Base-by-base conservation (phyloP, 371 early-diverging fungal species). In the Coemansia sp. region DNA sequence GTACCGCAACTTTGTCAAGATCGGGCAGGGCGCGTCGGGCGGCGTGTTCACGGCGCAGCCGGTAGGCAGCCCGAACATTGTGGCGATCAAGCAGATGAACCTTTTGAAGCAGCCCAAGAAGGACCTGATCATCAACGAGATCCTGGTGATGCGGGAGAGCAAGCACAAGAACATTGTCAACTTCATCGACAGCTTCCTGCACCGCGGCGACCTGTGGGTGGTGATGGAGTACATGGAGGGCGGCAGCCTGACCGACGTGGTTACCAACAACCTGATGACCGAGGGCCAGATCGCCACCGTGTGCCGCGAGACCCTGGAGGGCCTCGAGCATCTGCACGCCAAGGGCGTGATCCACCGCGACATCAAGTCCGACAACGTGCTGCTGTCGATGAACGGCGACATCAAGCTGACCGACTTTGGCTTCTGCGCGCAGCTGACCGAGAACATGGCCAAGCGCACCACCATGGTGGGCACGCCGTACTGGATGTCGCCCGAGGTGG, bases 201-300 rank as follows among this genome's bases (percentile, higher is more conserved):
- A 84, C 59, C 81, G 80, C 49, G 79, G 82, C 43, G 97, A 95
- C 39, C 81, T 98, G 55, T 98, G 99, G 99, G 95, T 98, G 5
- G 89, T 98, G 31, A 95, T 98, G 95, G 99, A 98, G 81, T 94
- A 89, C 80, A 98, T 98, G 97, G 96, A 97, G 77, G 97, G 95
- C 36, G 99, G 99, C 40, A 87, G 95, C 6, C 78, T 98, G 78
- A 98, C 97, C 5, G 98, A 98, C 71, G 90, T 97, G n/a, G 94
- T 98, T 75, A 96, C 95, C 63, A 88, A 90, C 80, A 93, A 91
- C 74, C 87, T 87, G 55, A 83, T 98, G 84, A 84, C 85, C 26
- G 97, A 98, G 81, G 80, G 83, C 38, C 95, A 97, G 76, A 97
- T 97, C 55, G 89, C 97, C 5, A 87, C 91, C 39, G 89, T 98